Evolutionary conservation across 495 filamentous ascomycete genomes (phyloP), one percentile per base, ranked within the genome.

Genomic region (Pseudoneurospora amorphoporcata): DNA sequence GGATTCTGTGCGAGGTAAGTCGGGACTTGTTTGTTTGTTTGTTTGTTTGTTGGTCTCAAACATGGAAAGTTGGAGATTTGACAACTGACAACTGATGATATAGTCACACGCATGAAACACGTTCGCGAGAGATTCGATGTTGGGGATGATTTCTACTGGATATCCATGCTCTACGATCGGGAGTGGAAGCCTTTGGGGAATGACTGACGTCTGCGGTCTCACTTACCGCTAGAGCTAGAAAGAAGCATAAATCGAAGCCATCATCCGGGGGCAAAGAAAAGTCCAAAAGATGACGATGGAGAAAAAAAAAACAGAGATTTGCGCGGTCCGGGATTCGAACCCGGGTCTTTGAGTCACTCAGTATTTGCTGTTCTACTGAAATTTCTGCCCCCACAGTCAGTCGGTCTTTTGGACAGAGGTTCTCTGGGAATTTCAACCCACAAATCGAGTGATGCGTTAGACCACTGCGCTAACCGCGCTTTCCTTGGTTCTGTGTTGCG

Each of bases 161-260:
- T 78, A 32, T 78, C 76, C 17, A 78, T 78, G 76, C 75, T 78
- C 10, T 78, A 61, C 45, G 76, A 78, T 37, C 53, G 69, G 39
- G 73, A 78, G 17, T 78, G 76, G 76, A 73, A 68, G 39, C 76
- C 76, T 32, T 16, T 65, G 40, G 38, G 19, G 8, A 73, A 76
- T 38, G 73, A 76, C 35, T 78, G 70, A 73, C 3, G 35, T 37
- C 35, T 29, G 42, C 8, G 7, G 16, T 4, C 39, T 10, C 10
- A 42, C 41, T 17, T 42, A 16, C 40, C 14, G 1, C 40, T 37
- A 37, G 35, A 37, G 35, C 35, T 5, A 37, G 35, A 37, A 37
- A 5, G 5, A 37, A 37, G 35, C 35, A 37, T 37, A 37, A 37
- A 37, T 37, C 5, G 35, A 37, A 37, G 35, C 35, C 35, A 37